phyloP scores from a whole-genome alignment of 1,284 basidiomycete genomes.

The Ceratobasidium papillatum region DNA sequence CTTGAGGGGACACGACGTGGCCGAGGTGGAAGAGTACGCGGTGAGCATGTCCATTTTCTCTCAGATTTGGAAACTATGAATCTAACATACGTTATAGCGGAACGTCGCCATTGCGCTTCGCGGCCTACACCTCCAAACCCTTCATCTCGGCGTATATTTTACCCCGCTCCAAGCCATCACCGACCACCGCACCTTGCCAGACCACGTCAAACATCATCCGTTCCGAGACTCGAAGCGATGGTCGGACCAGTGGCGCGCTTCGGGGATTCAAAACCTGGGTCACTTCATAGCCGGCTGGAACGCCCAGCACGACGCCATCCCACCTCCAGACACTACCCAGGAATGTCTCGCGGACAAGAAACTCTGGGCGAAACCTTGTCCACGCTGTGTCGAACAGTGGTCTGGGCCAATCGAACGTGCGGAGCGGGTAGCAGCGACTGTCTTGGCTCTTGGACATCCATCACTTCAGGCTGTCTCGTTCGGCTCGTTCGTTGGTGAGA shows the following conservation, averaged over 20 bases:
- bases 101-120: not conserved
- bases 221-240: not conserved
- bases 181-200: not conserved
- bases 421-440: conserved; percentile 6
- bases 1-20: not conserved
- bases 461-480: conserved; percentile 6
- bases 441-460: not conserved
- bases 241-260: too few species aligned
- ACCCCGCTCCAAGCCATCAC: not conserved
- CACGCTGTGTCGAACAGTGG: not conserved
- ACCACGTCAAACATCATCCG: not conserved
- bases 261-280: not conserved
- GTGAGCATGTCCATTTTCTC: not conserved
- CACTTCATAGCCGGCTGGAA: not conserved
- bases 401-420: not conserved
- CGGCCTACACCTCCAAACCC: not conserved
- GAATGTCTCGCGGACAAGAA: not conserved
- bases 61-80: not conserved
- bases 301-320: not conserved
- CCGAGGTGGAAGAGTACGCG: not conserved
- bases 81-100: not conserved
- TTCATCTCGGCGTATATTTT: conserved; percentile 21
- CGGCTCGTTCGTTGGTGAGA: conserved; percentile 4
- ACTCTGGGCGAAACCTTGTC: conserved; percentile 2
- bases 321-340: not conserved